Evolutionary conservation across 2,329 filamentous ascomycete species (phyloP), one percentile per base, ranked within the genome.

Genomic region (Cladosporium sp.): DNA sequence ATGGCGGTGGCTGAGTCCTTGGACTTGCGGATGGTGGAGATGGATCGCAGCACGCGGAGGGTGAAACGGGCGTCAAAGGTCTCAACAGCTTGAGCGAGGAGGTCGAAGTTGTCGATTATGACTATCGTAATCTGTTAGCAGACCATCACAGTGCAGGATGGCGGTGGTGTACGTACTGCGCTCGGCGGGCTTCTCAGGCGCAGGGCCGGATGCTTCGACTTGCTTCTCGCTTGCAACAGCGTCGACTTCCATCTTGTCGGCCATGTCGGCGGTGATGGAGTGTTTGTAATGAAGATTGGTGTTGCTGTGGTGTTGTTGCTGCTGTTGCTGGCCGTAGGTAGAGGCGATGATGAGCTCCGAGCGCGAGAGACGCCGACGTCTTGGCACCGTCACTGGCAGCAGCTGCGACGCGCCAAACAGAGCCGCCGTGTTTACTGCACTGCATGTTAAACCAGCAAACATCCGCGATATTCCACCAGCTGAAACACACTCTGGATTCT

Each of bases 61-160:
- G 94, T 92, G 81, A 97, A 99, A 83, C 95, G 89, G 67, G 93
- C 88, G 81, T 99, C 95, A 79, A 98, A 99, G 73, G 96, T 88
- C 70, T 89, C 85, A 70, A 99, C 94, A 71, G 93, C 95, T 75
- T 93, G 91, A 76, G 97, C 93, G 75, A 99, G 86, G 70, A 99
- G 86, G 62, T 88, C 87, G 77, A 97, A 97, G 81, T 96, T 97
- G 84, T 87, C 89, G 81, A 93, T 95, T 82, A 99, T 96, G 79
- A 97, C 95, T 98, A 76, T 46, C 59, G 35, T 10, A 7, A 57
- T 40, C 56, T 21, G 18, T 59, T 59, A 59, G 56, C 56, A 59
- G 26, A 10, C 33, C 31, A 59, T 59, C 37, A 31, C 16, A 37
- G 56, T 35, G 7, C 11, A 1, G 12, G 57, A 55, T 59, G 50